phyloP scores from a whole-genome alignment of 2,329 filamentous ascomycete species.

The Aspergillus tanneri region DNA sequence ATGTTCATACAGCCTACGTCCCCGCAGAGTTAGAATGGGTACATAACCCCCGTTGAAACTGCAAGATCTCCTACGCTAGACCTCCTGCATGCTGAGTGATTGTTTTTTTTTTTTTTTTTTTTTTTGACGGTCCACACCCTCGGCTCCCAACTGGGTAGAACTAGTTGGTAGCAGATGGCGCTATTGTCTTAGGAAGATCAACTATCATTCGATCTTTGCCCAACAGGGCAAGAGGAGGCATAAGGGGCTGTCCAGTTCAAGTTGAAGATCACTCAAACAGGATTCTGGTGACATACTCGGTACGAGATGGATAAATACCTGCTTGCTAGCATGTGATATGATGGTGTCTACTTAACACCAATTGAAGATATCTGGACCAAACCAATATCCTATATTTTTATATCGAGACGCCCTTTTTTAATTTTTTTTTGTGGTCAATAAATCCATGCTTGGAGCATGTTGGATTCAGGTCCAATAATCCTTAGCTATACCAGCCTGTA shows the following conservation, averaged over 20 bases:
- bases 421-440: no score
- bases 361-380: no score
- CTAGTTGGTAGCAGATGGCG: slow-evolving; percentile 7
- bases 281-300: not conserved
- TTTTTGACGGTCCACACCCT: not conserved
- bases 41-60: slow-evolving; percentile 6
- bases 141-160: not conserved
- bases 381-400: not conserved
- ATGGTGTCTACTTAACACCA: no score
- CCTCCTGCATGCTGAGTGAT: not conserved
- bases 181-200: slow-evolving; percentile 13
- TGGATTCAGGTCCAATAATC: not conserved
- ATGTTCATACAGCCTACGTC: not conserved
- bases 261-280: not conserved
- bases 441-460: no score
- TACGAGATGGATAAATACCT: no score
- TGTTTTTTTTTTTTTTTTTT: not conserved
- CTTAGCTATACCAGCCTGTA: no score
- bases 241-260: not conserved
- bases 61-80: slow-evolving; percentile 8
- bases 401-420: slow-evolving; percentile 1
- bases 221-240: not conserved
- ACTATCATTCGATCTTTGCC: slow-evolving; percentile 16
- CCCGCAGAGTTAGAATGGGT: not conserved
- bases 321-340: no score